phyloP scores from a whole-genome alignment of 163 green algal species.

The Chloromonas sp. region DNA sequence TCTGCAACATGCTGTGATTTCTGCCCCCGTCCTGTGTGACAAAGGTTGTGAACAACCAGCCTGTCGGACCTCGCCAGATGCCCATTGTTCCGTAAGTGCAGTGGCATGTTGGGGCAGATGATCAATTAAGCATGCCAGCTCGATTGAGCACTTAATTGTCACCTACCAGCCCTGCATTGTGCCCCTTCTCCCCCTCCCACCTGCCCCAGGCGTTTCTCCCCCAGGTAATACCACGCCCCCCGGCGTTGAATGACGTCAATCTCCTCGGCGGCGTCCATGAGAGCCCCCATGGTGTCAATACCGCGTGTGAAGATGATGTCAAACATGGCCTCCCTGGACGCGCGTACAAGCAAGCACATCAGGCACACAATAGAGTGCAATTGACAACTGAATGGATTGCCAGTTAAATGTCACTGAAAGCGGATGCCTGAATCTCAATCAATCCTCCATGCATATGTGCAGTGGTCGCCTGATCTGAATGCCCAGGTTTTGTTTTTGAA shows the following conservation, averaged over 20 bases:
- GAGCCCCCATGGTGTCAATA: slow-evolving; percentile 68
- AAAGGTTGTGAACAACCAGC: background rate
- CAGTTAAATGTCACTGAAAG: no score
- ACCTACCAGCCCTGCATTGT: no score
- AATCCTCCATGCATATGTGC: no score
- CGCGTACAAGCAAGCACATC: background rate
- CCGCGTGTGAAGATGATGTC: slow-evolving; percentile 87
- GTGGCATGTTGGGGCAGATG: no score
- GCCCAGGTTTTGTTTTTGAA: no score
- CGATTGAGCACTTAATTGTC: no score
- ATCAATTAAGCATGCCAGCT: no score
- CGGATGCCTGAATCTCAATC: no score
- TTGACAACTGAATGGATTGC: background rate
- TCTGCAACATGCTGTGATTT: background rate
- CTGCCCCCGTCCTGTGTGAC: background rate
- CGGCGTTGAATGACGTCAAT: slow-evolving; percentile 52
- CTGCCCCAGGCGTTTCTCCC: slow-evolving; percentile 56
- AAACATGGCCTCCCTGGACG: slow-evolving; percentile 68
- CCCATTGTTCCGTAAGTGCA: background rate
- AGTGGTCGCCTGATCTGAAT: no score
- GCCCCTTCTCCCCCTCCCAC: slow-evolving; percentile 2
- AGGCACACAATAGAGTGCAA: background rate
- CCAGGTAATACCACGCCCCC: slow-evolving; percentile 38
- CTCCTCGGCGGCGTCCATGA: slow-evolving; percentile 79
- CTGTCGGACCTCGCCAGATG: background rate